A percentile compares a stretch with the other conserved stretches of the same genome.
These are phyloP conservation scores for Candida parachauliodes DNA, from an alignment of 805 yeast genomes.

Conservation along the genomic window DNA sequence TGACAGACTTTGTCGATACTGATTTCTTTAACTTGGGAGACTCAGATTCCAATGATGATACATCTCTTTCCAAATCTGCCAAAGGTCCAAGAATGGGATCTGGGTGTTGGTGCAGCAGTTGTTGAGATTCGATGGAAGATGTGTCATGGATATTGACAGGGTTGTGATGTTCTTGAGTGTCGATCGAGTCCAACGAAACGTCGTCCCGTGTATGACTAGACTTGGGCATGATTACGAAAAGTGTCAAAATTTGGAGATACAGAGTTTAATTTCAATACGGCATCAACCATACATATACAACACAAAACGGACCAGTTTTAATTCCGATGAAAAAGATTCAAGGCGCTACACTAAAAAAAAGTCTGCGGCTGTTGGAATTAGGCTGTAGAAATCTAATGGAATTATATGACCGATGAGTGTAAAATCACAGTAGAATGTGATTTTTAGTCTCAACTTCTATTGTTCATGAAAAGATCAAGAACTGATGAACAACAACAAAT, in stretches of 20 bases:
- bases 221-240: background rate
- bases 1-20: conserved; percentile 7
- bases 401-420: too few species aligned
- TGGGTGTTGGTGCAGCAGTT: conserved; percentile 6
- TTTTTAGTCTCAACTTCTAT: too few species aligned
- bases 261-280: too few species aligned
- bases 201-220: background rate
- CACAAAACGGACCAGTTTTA: background rate
- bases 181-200: background rate
- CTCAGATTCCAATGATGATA: conserved; percentile 5
- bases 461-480: conserved; percentile 1
- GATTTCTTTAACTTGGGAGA: conserved; percentile 1
- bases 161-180: conserved; percentile 2
- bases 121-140: background rate
- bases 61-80: conserved; percentile 10
- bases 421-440: too few species aligned
- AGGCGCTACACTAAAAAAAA: too few species aligned
- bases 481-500: background rate
- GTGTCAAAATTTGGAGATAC: too few species aligned
- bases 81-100: conserved; percentile 5
- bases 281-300: background rate
- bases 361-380: too few species aligned
- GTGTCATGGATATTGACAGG: background rate
- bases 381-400: too few species aligned
- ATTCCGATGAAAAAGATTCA: too few species aligned